These are phyloP conservation scores for Trypanosoma platydactyli DNA, from an alignment of 208 protist genomes.

Conservation along the genomic window DNA sequence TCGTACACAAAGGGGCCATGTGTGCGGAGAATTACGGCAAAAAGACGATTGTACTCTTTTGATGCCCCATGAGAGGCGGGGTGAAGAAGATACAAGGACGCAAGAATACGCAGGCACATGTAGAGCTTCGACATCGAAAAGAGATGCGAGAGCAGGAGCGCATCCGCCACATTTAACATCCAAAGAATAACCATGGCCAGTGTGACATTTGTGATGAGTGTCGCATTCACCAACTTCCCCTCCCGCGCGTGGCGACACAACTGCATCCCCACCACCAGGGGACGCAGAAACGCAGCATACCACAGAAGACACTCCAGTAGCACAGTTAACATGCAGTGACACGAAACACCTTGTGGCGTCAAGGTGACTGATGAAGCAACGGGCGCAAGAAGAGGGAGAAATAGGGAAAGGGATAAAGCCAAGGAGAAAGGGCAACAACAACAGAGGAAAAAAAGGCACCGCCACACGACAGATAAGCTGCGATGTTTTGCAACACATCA, in stretches of 20 bases:
- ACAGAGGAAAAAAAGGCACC: not conserved
- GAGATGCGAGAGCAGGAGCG: constrained; percentile 53
- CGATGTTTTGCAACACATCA: not conserved
- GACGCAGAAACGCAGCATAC: constrained; percentile 64
- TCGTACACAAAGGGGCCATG: constrained; percentile 57
- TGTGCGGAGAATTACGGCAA: constrained; percentile 40
- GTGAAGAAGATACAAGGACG: constrained; percentile 65
- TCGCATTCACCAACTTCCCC: constrained; percentile 19
- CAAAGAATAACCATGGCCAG: constrained; percentile 73
- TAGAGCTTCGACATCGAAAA: constrained; percentile 63
- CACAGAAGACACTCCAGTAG: constrained; percentile 43
- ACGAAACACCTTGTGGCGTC: constrained; percentile 3
- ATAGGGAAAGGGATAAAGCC: constrained; percentile 15
- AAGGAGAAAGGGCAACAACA: constrained; percentile 16
- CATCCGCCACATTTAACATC: constrained; percentile 58
- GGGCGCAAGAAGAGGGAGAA: constrained; percentile 24
- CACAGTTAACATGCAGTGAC: constrained; percentile 9
- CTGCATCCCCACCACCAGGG: constrained; percentile 61
- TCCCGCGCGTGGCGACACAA: constrained; percentile 44
- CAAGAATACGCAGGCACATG: constrained; percentile 47
- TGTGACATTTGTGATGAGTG: constrained; percentile 64
- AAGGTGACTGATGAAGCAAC: constrained; percentile 1
- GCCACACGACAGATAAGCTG: not conserved
- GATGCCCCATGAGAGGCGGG: constrained; percentile 59
- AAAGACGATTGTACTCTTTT: constrained; percentile 49